phyloP scores from a whole-genome alignment of 1,284 basidiomycete species.

The Ustilago cynodontis region DNA sequence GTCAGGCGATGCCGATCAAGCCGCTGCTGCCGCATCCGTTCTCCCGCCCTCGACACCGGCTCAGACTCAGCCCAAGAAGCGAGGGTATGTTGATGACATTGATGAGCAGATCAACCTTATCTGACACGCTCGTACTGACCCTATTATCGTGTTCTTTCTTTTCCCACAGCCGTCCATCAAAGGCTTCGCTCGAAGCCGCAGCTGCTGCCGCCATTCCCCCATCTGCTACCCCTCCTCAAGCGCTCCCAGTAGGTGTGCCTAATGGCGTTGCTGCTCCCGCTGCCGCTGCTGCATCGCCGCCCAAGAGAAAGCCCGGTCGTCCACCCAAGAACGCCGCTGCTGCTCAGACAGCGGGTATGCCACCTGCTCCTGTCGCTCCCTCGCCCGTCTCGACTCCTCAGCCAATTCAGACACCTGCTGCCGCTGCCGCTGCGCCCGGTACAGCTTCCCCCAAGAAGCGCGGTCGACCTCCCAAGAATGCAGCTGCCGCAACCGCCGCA shows the following conservation, averaged over 20 bases:
- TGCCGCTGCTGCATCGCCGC: conserved; percentile 6
- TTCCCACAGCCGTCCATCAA: conserved; percentile 34
- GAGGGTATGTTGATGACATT: conserved; percentile 27
- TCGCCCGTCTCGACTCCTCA: conserved; percentile 2
- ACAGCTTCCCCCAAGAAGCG: conserved; percentile 32
- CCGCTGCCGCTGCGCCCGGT: conserved; percentile 9
- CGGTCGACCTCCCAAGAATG: conserved; percentile 35
- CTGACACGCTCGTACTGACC: neutral
- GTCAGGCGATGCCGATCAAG: conserved; percentile 9
- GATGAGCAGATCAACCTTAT: neutral
- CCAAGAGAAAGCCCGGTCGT: conserved; percentile 35
- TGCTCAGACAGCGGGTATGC: conserved; percentile 11
- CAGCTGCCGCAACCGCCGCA: neutral
- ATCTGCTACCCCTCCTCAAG: neutral
- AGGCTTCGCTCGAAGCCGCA: conserved; percentile 19
- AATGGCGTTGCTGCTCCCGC: conserved; percentile 9
- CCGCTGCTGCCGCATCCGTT: conserved; percentile 11
- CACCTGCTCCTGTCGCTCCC: conserved; percentile 13
- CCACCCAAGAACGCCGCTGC: conserved; percentile 31
- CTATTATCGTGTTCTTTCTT: neutral
- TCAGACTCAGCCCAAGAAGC: conserved; percentile 36
- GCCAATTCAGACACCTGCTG: conserved; percentile 5
- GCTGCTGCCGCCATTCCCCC: conserved; percentile 4
- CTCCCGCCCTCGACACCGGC: conserved; percentile 6
- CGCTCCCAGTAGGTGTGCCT: neutral